phyloP scores from a whole-genome alignment of 192 early-diverging fungal species.

The Paraglomus brasilianum region DNA sequence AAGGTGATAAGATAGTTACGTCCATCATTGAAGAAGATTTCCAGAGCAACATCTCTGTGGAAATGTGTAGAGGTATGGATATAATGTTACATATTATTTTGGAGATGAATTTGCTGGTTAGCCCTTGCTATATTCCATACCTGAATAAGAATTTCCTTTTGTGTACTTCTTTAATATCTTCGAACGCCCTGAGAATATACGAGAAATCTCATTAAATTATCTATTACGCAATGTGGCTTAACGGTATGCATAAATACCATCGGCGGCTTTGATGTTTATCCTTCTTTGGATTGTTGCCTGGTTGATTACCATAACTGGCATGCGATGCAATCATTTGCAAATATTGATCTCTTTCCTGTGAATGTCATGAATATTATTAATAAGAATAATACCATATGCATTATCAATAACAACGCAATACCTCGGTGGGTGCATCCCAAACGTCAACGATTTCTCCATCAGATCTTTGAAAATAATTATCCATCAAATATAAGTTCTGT shows the following conservation, averaged over 20 bases:
- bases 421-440: conserved; percentile 59
- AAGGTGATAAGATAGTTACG: conserved; percentile 76
- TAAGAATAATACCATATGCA: not conserved
- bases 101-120: conserved; percentile 15
- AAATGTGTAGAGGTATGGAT: conserved; percentile 14
- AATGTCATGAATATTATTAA: not conserved
- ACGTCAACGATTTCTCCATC: conserved; percentile 74
- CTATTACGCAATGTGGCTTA: too few species aligned
- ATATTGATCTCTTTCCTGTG: conserved; percentile 57
- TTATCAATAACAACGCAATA: not conserved
- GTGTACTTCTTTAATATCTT: conserved; percentile 66
- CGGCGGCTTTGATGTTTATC: conserved; percentile 28
- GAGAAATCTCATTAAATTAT: too few species aligned
- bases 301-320: conserved; percentile 38
- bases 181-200: conserved; percentile 42
- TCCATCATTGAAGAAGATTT: conserved; percentile 78
- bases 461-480: conserved; percentile 62
- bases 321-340: conserved; percentile 53
- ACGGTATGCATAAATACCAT: conserved; percentile 15
- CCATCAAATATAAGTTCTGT: conserved; percentile 70
- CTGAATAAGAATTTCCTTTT: conserved; percentile 60
- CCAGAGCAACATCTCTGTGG: conserved; percentile 68
- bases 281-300: not conserved
- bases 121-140: conserved; percentile 37
- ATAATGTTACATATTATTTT: not conserved